Evolutionary conservation across 2,329 filamentous ascomycete species (phyloP).

Genomic region (Penicillium brasilianum): DNA sequence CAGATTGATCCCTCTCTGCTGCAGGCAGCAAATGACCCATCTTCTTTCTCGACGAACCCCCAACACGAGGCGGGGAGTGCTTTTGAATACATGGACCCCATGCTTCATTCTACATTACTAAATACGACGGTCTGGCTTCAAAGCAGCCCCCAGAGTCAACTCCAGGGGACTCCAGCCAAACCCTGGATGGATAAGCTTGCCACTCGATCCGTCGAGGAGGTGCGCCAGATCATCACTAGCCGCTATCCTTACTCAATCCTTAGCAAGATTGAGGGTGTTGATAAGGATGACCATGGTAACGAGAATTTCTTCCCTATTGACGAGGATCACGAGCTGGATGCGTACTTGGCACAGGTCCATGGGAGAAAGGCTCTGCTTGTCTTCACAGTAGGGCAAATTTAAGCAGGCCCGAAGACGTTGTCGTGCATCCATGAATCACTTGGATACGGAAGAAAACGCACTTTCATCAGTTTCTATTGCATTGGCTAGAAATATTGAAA

Average conservation of each 20-base stretch:
- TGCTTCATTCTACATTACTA: constrained; percentile 38
- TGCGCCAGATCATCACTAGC: constrained; percentile 64
- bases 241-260: constrained; percentile 67
- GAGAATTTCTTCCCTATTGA: constrained; percentile 70
- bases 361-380: constrained; percentile 61
- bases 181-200: constrained; percentile 70
- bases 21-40: constrained; percentile 59
- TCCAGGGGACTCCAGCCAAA: constrained; percentile 51
- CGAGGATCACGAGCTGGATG: constrained; percentile 72
- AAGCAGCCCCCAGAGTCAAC: constrained; percentile 67
- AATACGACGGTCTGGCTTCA: constrained; percentile 70
- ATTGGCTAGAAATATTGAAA: background rate
- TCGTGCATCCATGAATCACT: background rate
- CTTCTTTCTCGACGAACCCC: constrained; percentile 41
- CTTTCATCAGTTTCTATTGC: background rate
- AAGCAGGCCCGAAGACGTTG: background rate
- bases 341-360: constrained; percentile 70
- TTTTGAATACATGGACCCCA: constrained; percentile 45
- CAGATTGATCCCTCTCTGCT: constrained; percentile 69
- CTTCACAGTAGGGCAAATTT: constrained; percentile 45
- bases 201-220: constrained; percentile 63
- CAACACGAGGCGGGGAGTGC: constrained; percentile 39
- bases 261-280: constrained; percentile 67
- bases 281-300: constrained; percentile 63
- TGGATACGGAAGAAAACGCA: background rate